Base-by-base conservation (phyloP, 2,329 filamentous ascomycete genomes). In the Pseudomassariella vexata region DNA sequence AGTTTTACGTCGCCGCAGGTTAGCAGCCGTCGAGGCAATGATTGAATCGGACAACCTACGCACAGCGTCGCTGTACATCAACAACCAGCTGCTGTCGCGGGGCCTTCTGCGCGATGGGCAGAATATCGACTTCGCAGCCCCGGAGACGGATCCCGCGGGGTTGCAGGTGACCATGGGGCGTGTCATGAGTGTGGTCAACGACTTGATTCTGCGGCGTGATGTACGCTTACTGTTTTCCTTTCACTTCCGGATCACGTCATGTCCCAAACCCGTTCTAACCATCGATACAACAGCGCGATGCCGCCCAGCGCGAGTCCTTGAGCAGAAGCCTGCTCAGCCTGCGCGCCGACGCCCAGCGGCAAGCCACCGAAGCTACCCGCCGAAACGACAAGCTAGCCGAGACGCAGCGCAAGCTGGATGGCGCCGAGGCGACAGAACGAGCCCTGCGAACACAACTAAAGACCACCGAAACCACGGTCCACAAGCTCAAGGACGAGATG, bases 111-210 rank as follows among this genome's bases (percentile, higher is more conserved):
- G 74, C 45, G 76, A 81, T 71, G 78, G 82, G 44, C 76, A 82
- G 48, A 67, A 65, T 24, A 85, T 98, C 59, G 82, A 95, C 57
- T 98, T 98, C 56, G 79, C 84, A 38, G 67, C 77, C 40, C 82
- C 85, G 7, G 76, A 76, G 41, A 72, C 69, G 37, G 75, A 80
- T 41, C 70, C 71, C 12, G 76, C 74, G 12, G 68, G 76, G 22
- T 72, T 68, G 24, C 53, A 57, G 16, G 75, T 73, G 30, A 85
- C 84, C 12, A 90, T 92, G 79, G 82, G 84, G 14, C 77, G 79
- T 44, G 81, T 96, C 47, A 95, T 98, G 63, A 85, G 90, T 53
- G 73, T 98, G 16, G 79, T 98, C 29, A 95, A 98, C 59, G 92
- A 98, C 54, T 62, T 98, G 46, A 86, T 98, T 37, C 58, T 95